phyloP scores from a whole-genome alignment of 306 rosid genomes.

The Ziziphus jujuba region DNA sequence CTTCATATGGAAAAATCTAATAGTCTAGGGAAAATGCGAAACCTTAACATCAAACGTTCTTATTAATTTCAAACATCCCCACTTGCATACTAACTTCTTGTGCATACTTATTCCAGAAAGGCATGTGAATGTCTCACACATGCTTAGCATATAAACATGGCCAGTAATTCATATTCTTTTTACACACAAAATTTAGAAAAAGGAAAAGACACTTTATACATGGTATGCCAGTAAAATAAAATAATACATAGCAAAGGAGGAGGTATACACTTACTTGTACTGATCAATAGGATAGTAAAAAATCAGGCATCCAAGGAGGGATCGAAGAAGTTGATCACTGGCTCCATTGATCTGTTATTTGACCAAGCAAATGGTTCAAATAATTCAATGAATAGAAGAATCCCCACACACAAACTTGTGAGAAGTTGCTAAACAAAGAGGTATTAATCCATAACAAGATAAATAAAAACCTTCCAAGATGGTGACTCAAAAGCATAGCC shows the following conservation, averaged over 20 bases:
- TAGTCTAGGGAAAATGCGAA: conserved; percentile 12
- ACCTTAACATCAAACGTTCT: conserved; percentile 6
- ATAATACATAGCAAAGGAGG: neutral
- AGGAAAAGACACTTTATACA: neutral
- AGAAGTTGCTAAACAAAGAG: conserved; percentile 15
- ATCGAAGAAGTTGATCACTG: conserved; percentile 94
- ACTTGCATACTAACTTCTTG: neutral
- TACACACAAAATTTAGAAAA: neutral
- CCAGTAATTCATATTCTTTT: neutral
- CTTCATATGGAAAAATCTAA: neutral
- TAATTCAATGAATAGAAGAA: neutral
- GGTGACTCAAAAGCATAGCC: conserved; percentile 90
- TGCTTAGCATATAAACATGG: too few relatives aligned
- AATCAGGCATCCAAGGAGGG: conserved; percentile 88
- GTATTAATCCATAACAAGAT: conserved; percentile 22
- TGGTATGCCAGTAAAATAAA: neutral
- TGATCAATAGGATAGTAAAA: conserved; percentile 94
- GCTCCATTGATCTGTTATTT: conserved; percentile 86
- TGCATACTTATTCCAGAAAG: neutral
- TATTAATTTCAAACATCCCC: neutral
- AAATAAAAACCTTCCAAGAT: conserved; percentile 82
- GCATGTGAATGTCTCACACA: neutral
- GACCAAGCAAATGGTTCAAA: conserved; percentile 9
- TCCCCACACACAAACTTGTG: neutral
- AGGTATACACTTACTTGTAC: conserved; percentile 55